Conservation (phyloP, 352 stramenopile species). For the Pythium rishiriense region DNA sequence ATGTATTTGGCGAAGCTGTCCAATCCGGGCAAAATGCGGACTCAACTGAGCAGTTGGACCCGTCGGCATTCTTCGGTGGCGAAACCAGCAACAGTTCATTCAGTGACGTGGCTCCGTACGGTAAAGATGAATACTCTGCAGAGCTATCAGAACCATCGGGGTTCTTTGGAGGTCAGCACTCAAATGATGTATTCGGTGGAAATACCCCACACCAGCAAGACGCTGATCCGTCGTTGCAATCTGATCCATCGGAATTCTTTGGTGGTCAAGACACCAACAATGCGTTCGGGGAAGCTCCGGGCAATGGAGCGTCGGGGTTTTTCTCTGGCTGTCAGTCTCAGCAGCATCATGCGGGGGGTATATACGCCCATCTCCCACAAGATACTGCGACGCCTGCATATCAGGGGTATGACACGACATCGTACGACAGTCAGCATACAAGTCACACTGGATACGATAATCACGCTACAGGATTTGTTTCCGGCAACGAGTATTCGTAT, state of each 20-base stretch:
- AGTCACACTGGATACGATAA: neutral
- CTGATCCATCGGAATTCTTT: constrained; percentile 38
- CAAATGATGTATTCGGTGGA: neutral
- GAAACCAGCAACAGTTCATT: neutral
- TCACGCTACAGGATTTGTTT: constrained; percentile 1
- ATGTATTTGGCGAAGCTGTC: too few relatives aligned
- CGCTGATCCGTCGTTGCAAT: constrained; percentile 1
- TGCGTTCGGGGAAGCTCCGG: constrained; percentile 8
- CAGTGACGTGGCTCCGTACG: neutral
- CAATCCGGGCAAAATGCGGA: neutral
- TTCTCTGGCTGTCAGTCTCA: constrained; percentile 37
- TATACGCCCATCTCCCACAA: constrained; percentile 22
- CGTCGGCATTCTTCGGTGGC: constrained; percentile 4
- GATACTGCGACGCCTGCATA: constrained; percentile 2
- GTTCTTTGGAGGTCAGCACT: neutral
- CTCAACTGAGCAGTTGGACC: neutral
- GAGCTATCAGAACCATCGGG: neutral
- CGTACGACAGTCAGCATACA: constrained; percentile 11
- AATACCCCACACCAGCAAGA: neutral
- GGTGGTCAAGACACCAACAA: constrained; percentile 18
- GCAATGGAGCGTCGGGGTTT: constrained; percentile 34
- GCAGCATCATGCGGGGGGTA: constrained; percentile 25
- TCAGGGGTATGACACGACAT: neutral
- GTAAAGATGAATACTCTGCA: neutral
- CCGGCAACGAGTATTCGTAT: neutral